Percentiles rank a stretch among this genome's conserved stretches.
Evolutionary conservation across 768 basidiomycete species (phyloP).

Genomic region (Russula emetica): DNA sequence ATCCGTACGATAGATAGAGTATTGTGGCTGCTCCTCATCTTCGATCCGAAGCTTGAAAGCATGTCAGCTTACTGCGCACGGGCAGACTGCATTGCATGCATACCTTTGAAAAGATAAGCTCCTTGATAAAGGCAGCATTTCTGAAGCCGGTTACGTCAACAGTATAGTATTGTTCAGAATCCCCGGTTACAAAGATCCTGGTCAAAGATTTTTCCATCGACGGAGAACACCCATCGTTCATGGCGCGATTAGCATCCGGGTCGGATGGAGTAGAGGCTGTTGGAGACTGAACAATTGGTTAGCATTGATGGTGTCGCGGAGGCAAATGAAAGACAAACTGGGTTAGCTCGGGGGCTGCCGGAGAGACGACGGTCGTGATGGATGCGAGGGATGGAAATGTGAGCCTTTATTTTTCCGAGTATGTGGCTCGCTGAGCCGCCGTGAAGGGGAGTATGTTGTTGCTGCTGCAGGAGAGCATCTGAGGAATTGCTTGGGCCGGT

Average conservation of each 20-base stretch:
- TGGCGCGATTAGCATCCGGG: slow-evolving; percentile 21
- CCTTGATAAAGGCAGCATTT: slow-evolving; percentile 66
- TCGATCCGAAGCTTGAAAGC: slow-evolving; percentile 61
- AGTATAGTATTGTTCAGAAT: slow-evolving; percentile 69
- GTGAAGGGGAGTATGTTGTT: slow-evolving; percentile 33
- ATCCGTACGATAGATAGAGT: slow-evolving; percentile 83
- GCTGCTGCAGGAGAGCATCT: slow-evolving; percentile 38
- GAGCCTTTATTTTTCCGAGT: slow-evolving; percentile 30
- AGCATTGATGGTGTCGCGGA: slow-evolving; percentile 5
- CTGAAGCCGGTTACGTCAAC: slow-evolving; percentile 68
- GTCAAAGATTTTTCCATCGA: slow-evolving; percentile 30
- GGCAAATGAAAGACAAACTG: slow-evolving; percentile 29
- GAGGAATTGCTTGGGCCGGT: slow-evolving; percentile 32
- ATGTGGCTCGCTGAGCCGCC: slow-evolving; percentile 17
- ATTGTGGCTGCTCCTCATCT: slow-evolving; percentile 75
- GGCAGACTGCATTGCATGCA: slow-evolving; percentile 24
- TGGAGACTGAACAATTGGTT: slow-evolving; percentile 31
- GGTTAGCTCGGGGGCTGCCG: slow-evolving; percentile 34
- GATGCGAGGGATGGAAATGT: slow-evolving; percentile 28
- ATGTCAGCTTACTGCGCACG: slow-evolving; percentile 14
- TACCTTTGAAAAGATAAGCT: slow-evolving; percentile 78
- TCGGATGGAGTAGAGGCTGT: slow-evolving; percentile 27
- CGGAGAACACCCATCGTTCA: slow-evolving; percentile 29
- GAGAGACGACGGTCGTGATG: slow-evolving; percentile 30
- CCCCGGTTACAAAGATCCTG: slow-evolving; percentile 66